A percentile compares a stretch with the other conserved stretches of the same genome.
These are phyloP conservation scores for Trichoderma semiorbis DNA, from an alignment of 2,329 filamentous ascomycete species.

Conservation along the genomic window DNA sequence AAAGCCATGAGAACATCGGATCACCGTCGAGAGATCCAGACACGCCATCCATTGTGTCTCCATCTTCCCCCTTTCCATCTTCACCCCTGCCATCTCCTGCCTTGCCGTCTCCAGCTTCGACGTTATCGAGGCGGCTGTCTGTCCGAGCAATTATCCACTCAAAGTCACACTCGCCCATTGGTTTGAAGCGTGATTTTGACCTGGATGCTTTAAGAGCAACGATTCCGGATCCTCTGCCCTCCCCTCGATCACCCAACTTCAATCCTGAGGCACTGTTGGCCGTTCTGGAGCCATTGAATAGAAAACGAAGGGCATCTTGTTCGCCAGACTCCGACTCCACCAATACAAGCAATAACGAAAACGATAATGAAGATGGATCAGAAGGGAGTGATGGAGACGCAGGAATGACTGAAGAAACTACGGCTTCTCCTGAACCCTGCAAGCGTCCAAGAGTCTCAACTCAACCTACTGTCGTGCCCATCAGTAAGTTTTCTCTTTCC, in stretches of 20 bases:
- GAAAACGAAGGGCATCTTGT: neutral
- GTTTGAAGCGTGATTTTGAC: slow-evolving; percentile 50
- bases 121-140: slow-evolving; percentile 21
- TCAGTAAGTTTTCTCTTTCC: slow-evolving; percentile 15
- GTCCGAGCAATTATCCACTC: slow-evolving; percentile 31
- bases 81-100: neutral
- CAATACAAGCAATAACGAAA: neutral
- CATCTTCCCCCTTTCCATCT: neutral
- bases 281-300: neutral
- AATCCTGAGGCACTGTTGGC: slow-evolving; percentile 21
- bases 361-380: neutral
- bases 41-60: neutral
- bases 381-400: neutral
- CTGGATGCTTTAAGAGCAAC: slow-evolving; percentile 46
- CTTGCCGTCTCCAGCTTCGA: neutral
- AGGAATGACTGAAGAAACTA: neutral
- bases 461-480: slow-evolving; percentile 11
- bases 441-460: neutral
- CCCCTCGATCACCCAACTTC: slow-evolving; percentile 22
- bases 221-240: slow-evolving; percentile 36
- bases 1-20: slow-evolving; percentile 13
- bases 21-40: neutral
- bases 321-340: neutral
- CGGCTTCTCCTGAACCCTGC: neutral
- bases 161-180: slow-evolving; percentile 41